A percentile compares a stretch with the other conserved stretches of the same genome.
Evolutionary conservation across 352 stramenopile species (phyloP).

Genomic region (Phytophthora pseudosyringae): DNA sequence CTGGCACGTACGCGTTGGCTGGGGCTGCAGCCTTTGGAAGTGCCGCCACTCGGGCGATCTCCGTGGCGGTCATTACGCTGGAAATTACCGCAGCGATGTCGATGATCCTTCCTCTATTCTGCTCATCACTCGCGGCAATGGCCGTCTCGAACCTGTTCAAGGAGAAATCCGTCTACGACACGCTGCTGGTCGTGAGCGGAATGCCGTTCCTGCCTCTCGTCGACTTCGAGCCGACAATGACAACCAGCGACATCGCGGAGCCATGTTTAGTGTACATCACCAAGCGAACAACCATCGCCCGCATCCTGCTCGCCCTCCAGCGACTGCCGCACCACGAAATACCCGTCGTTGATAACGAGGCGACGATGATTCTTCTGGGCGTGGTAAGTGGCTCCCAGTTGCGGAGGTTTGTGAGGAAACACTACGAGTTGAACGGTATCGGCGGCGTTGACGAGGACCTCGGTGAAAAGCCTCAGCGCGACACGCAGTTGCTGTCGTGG

Average conservation of each 20-base stretch:
- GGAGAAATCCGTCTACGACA: constrained; percentile 87
- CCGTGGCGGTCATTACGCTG: constrained; percentile 85
- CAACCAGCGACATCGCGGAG: constrained; percentile 76
- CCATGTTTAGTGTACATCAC: constrained; percentile 73
- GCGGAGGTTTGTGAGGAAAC: constrained; percentile 65
- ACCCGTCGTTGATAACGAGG: constrained; percentile 73
- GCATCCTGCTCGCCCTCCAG: constrained; percentile 77
- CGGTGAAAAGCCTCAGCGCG: constrained; percentile 59
- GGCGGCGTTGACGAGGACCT: constrained; percentile 72
- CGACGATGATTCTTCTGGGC: constrained; percentile 70
- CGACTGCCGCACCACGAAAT: constrained; percentile 76
- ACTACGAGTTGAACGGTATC: constrained; percentile 62
- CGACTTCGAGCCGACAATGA: constrained; percentile 67
- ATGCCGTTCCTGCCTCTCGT: constrained; percentile 88
- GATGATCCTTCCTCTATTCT: constrained; percentile 86
- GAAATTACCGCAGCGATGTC: constrained; percentile 87
- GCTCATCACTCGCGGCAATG: constrained; percentile 70
- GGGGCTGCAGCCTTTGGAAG: constrained; percentile 77
- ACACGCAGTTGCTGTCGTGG: constrained; percentile 54
- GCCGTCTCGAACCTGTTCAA: constrained; percentile 66
- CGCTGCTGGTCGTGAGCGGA: constrained; percentile 70
- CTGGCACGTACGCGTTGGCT: constrained; percentile 80
- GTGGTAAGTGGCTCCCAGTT: constrained; percentile 66
- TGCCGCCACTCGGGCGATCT: constrained; percentile 79
- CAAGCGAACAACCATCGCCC: constrained; percentile 73